These are phyloP conservation scores for Backusella westeae DNA, from an alignment of 192 early-diverging fungal species.

Conservation along the genomic window DNA sequence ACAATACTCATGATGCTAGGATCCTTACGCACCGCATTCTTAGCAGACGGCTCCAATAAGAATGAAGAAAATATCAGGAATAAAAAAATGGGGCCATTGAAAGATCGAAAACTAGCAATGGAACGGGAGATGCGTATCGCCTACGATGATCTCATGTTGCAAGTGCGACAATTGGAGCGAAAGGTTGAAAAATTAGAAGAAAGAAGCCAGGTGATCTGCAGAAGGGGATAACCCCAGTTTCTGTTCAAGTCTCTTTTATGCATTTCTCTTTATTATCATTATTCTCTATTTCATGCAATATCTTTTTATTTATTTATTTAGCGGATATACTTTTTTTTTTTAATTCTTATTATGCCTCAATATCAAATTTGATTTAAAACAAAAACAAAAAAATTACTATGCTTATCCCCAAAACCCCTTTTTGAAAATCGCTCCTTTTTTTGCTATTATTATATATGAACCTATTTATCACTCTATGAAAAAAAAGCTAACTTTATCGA, in stretches of 20 bases:
- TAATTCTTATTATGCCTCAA: neutral
- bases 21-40: slow-evolving; percentile 21
- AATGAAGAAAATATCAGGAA: neutral
- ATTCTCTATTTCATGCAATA: neutral
- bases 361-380: neutral
- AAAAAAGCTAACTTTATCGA: neutral
- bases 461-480: neutral
- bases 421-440: neutral
- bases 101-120: slow-evolving; percentile 11
- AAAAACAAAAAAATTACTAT: neutral
- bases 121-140: slow-evolving; percentile 25
- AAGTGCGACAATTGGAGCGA: slow-evolving; percentile 23
- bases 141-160: slow-evolving; percentile 27
- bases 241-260: neutral
- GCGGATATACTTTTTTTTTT: neutral
- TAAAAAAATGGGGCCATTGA: neutral
- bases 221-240: neutral
- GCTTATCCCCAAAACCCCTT: neutral
- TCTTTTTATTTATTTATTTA: neutral
- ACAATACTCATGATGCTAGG: slow-evolving; percentile 23
- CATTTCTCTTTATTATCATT: neutral
- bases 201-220: neutral
- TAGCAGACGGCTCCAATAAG: neutral
- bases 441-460: neutral
- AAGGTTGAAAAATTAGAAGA: slow-evolving; percentile 15